Evolutionary conservation across 1,284 basidiomycete genomes (phyloP), one percentile per base, ranked within the genome.

Genomic region (Apiotrichum veenhuisii): DNA sequence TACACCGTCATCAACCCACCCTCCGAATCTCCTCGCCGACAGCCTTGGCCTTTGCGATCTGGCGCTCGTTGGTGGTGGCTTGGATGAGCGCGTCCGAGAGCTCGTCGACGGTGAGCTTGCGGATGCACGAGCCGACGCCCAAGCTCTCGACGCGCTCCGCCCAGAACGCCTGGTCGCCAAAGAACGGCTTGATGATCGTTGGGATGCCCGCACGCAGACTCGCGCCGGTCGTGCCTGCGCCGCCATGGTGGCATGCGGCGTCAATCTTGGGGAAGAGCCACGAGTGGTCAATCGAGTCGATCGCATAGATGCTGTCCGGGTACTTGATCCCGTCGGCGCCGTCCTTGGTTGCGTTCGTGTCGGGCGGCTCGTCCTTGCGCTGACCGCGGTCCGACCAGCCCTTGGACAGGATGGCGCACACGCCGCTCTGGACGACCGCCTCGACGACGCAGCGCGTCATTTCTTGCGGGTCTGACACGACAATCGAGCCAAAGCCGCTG

Each of bases 111-210:
- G 89, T 92, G 52, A 98, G 80, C 74, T 92, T 91, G 62, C 88
- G 84, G 40, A 97, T 86, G 52, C 87, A 84, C 36, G 85, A 82
- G 30, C 95, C 95, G 47, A 97, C 86, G 38, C 93, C 92, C 36
- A 98, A 82, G 4, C 89, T 89, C 75, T 97, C 92, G 22, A 95
- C 89, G 26, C 93, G 87, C 77, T 92, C 90, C 5, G 89, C 91
- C 91, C 93, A 98, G 78, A 98, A 97, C 75, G 88, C 92, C 70
- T 98, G 91, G 76, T 96, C 95, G 9, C 95, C 95, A 68, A 98
- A 98, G 82, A 96, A 98, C 0, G 95, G 95, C 64, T 88, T 89
- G 71, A 98, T 92, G 67, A 98, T 89, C 1, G 93, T 98, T 1
- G 95, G 94, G 27, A 74, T 69, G 52, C 74, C 74, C 11, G 74